Evolutionary conservation across 2,329 filamentous ascomycete genomes (phyloP).

Genomic region (Fragosphaeria purpurea): DNA sequence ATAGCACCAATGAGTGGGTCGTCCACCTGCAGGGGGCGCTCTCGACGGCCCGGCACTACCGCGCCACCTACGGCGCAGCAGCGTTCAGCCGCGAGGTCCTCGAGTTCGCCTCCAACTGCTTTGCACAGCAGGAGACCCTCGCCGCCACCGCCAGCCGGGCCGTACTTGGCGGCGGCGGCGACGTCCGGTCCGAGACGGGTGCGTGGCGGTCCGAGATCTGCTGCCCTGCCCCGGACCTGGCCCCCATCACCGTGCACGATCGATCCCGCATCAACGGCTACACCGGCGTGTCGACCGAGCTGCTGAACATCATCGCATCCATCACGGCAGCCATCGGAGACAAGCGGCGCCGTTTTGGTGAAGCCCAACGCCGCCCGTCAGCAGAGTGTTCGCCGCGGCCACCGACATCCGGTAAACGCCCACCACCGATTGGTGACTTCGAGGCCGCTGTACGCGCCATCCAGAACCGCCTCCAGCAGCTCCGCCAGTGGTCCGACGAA

Average conservation of each 20-base stretch:
- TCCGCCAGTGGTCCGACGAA: conserved; percentile 3
- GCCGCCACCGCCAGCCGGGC: neutral
- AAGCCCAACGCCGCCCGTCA: too few species aligned
- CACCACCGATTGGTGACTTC: too few species aligned
- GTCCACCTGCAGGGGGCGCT: conserved; percentile 1
- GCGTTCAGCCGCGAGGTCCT: conserved; percentile 5
- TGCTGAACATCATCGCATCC: conserved; percentile 1
- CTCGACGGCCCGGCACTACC: neutral
- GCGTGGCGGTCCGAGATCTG: neutral
- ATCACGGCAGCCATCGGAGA: neutral
- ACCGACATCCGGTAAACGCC: too few species aligned
- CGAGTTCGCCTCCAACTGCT: conserved; percentile 1
- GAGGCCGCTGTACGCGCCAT: neutral
- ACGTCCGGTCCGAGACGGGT: neutral
- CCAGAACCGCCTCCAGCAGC: neutral
- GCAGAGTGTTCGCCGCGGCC: too few species aligned
- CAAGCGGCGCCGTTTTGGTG: neutral
- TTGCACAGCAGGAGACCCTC: neutral
- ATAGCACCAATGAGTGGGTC: conserved; percentile 5
- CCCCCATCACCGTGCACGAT: neutral
- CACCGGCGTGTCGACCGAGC: conserved; percentile 2
- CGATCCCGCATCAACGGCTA: conserved; percentile 1
- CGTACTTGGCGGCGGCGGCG: neutral
- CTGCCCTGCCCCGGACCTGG: neutral
- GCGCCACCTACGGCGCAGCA: neutral